Base-by-base conservation (phyloP, 768 basidiomycete species). In the Suillus clintonianus region DNA sequence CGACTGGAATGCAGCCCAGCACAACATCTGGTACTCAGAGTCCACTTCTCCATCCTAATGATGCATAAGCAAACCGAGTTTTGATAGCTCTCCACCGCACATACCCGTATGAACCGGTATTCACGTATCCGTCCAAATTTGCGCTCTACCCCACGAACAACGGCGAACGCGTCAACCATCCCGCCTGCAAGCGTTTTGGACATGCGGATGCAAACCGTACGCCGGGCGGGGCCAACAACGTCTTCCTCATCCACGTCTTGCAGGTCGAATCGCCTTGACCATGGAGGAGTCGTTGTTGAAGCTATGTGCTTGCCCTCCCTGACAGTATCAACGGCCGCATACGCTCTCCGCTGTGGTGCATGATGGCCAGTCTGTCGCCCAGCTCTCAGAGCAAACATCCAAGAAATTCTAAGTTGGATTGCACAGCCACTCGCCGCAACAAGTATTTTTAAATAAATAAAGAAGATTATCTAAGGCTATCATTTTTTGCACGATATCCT, bases 71-170 rank as follows among this genome's bases (percentile, higher is more conserved):
- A 1, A 15, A 57, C 37, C 19, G 17, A 41, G 10, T 19, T 57
- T 11, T 50, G 19, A 54, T 37, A 42, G 19, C 27, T 27, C 27
- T 19, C 32, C n/a, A 34, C 5, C 30, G 24, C 24, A 39, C 60
- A 36, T 27, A 61, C 60, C 60, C 60, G 36, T 22, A 59, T 34
- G 4, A 61, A 61, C n/a, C 56, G 60, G 41, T 61, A 61, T 55
- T 84, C 82, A 32, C 77, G 71, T 39, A 87, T 68, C 10, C 77
- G 73, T 15, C 86, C 86, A 71, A 82, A 86, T 60, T 79, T 81
- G 19, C 79, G 79, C 74, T 90, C 89, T 34, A 89, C 67, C 9
- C 80, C 83, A 53, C 84, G 82, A 61, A 89, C 70, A 53, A 87
- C 77, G 53, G 83, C 77, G 9, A 82, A 78, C 5, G 81, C 83